A percentile compares a stretch with the other conserved stretches of the same genome.
phyloP scores from a whole-genome alignment of 768 basidiomycete genomes.

The Xanthoconium stramineum region DNA sequence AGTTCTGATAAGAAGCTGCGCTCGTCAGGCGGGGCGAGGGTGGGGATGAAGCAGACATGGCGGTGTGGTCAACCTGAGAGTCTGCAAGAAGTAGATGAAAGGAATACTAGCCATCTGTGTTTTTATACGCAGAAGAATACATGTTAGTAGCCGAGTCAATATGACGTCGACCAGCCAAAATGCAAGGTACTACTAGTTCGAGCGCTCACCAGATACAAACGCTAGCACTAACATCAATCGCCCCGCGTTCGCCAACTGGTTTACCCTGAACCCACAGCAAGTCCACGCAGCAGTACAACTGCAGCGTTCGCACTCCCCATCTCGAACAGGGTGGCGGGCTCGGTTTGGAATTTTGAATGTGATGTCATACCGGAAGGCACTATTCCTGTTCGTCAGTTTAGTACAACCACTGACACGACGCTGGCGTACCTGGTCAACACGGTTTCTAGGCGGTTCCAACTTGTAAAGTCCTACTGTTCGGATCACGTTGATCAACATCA shows the following conservation, averaged over 20 bases:
- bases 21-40: constrained; percentile 13
- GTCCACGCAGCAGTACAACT: not conserved
- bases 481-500: not conserved
- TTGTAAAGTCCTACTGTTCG: too few relatives aligned
- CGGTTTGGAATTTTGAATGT: constrained; percentile 7
- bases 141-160: not conserved
- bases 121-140: constrained; percentile 16
- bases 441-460: too few relatives aligned
- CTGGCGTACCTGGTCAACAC: too few relatives aligned
- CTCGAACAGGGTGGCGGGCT: not conserved
- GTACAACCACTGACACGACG: not conserved
- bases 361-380: not conserved
- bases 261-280: not conserved
- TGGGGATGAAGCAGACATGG: constrained; percentile 5
- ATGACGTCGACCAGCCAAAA: constrained; percentile 15
- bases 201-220: not conserved
- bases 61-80: not conserved
- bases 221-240: not conserved
- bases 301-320: not conserved
- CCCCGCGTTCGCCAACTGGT: not conserved
- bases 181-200: constrained; percentile 1
- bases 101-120: constrained; percentile 3
- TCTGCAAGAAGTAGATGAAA: not conserved
- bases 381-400: not conserved
- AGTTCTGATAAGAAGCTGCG: constrained; percentile 5